Conservation (phyloP, 2,329 filamentous ascomycete species). For the Stemphylium lycopersici region DNA sequence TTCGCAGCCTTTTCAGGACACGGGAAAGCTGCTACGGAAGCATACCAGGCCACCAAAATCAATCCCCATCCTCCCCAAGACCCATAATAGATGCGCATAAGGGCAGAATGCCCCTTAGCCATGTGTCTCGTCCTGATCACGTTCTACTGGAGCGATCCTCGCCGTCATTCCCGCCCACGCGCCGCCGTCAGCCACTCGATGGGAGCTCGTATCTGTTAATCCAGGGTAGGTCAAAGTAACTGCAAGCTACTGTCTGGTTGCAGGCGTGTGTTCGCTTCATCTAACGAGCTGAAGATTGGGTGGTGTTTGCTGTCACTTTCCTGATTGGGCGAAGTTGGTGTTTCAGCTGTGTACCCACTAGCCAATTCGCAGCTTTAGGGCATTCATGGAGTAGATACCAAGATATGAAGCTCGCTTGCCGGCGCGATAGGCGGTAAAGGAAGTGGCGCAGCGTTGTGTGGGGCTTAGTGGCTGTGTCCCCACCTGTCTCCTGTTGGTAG, state of each 20-base stretch:
- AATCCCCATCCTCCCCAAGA: conserved; percentile 10
- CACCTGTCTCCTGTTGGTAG: background rate
- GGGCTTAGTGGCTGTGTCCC: background rate
- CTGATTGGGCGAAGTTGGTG: conserved; percentile 14
- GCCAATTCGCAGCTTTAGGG: conserved; percentile 9
- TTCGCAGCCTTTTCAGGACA: too few relatives aligned
- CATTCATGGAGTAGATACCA: background rate
- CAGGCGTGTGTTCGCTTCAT: conserved; percentile 2
- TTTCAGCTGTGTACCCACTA: conserved; percentile 9
- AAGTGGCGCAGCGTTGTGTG: conserved; percentile 7
- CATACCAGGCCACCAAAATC: conserved; percentile 10
- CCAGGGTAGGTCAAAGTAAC: background rate
- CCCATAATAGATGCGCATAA: conserved; percentile 9
- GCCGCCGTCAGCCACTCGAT: conserved; percentile 17
- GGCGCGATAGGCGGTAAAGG: background rate
- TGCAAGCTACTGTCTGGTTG: background rate
- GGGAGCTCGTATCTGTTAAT: background rate
- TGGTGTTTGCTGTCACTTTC: conserved; percentile 15
- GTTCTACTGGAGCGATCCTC: conserved; percentile 9
- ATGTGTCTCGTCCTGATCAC: conserved; percentile 3
- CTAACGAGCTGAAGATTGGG: background rate
- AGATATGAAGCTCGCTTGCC: background rate
- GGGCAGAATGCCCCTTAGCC: background rate
- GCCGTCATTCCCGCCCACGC: conserved; percentile 11
- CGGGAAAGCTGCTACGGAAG: too few relatives aligned